A percentile compares a stretch with the other conserved stretches of the same genome.
phyloP scores from a whole-genome alignment of 176 grass and related monocot genomes.

The Otatea glauca region DNA sequence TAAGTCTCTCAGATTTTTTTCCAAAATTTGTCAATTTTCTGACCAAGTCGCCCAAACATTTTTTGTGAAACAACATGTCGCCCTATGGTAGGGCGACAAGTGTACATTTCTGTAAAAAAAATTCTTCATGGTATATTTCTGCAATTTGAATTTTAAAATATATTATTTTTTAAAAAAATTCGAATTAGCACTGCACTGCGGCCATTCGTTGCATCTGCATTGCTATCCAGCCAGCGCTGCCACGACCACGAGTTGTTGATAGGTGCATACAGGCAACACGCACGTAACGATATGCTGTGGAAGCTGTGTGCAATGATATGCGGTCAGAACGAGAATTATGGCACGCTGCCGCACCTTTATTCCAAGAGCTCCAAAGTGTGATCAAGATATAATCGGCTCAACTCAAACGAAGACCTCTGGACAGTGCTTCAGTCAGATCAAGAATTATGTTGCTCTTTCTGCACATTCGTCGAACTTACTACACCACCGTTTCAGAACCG shows the following conservation, averaged over 20 bases:
- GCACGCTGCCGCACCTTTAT: not conserved
- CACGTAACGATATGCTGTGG: not conserved
- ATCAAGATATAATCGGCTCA: not conserved
- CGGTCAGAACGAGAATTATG: slow-evolving; percentile 18
- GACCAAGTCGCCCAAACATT: too few species aligned
- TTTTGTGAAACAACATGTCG: too few species aligned
- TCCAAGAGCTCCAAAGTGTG: not conserved
- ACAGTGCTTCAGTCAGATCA: slow-evolving; percentile 21
- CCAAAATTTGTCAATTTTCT: too few species aligned
- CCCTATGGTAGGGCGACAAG: too few species aligned
- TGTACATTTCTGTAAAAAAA: too few species aligned
- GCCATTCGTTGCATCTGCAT: not conserved
- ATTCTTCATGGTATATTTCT: too few species aligned
- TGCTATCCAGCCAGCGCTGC: not conserved
- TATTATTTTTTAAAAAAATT: too few species aligned
- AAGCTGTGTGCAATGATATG: not conserved
- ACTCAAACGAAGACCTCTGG: slow-evolving; percentile 23
- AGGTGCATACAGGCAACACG: not conserved
- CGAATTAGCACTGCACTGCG: not conserved
- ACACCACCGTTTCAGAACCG: not conserved
- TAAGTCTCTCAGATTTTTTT: too few species aligned
- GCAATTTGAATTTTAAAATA: too few species aligned
- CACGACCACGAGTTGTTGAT: not conserved
- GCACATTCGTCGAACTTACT: slow-evolving; percentile 19
- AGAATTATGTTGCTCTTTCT: not conserved